A percentile compares a stretch with the other conserved stretches of the same genome.
phyloP scores from a whole-genome alignment of 441 rosid species.

The Adansonia madagascariensis region DNA sequence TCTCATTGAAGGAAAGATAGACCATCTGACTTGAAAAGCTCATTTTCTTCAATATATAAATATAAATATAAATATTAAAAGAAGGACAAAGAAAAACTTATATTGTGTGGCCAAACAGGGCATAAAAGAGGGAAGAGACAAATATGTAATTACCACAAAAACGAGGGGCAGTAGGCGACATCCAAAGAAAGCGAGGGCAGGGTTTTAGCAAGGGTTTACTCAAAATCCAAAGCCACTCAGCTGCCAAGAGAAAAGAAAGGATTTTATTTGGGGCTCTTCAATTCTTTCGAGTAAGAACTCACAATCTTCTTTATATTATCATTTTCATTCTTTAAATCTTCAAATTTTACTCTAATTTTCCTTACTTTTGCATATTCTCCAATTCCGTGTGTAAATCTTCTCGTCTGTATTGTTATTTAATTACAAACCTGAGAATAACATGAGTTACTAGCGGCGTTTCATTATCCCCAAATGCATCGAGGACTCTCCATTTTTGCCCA shows the following conservation, averaged over 20 bases:
- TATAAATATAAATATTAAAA: no score
- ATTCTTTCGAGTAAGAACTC: constrained; percentile 12
- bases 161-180: neutral
- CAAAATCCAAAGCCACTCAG: neutral
- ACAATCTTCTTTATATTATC: neutral
- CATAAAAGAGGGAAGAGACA: neutral
- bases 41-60: no score
- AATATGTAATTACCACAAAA: neutral
- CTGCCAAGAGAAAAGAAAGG: neutral
- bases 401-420: neutral
- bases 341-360: neutral
- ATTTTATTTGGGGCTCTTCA: neutral
- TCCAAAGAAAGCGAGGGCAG: neutral
- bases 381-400: neutral
- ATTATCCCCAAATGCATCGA: constrained; percentile 60
- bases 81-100: neutral
- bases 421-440: constrained; percentile 22
- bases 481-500: constrained; percentile 41
- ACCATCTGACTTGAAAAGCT: no score
- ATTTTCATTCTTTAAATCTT: neutral
- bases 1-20: neutral
- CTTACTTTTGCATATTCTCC: neutral
- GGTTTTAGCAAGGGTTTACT: constrained; percentile 13
- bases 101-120: neutral
- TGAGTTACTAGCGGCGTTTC: constrained; percentile 6